Conservation (phyloP, 345 rosid species). For the Brassica carinata region DNA sequence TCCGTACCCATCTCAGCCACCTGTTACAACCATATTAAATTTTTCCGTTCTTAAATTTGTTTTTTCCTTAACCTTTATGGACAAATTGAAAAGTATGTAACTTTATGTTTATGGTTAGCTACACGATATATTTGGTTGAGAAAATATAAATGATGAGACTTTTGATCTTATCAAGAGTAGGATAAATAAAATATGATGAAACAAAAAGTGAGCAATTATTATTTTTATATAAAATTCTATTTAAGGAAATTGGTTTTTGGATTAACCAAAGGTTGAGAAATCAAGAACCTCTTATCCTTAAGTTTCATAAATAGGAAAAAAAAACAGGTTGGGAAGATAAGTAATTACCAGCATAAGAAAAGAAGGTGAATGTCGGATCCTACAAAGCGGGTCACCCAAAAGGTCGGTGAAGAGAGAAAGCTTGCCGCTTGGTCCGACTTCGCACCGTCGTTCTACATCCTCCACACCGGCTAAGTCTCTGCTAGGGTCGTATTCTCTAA, state of each 20-base stretch:
- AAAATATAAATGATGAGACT: slow-evolving; percentile 16
- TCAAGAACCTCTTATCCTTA: neutral
- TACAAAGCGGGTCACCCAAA: slow-evolving; percentile 95
- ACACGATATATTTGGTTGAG: neutral
- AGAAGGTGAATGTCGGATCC: slow-evolving; percentile 98
- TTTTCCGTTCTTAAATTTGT: neutral
- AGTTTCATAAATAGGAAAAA: neutral
- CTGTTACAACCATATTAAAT: slow-evolving; percentile 41
- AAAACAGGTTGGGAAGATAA: neutral
- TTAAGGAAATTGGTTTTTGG: slow-evolving; percentile 1
- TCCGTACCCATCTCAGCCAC: slow-evolving; percentile 85
- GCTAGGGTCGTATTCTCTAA: slow-evolving; percentile 70
- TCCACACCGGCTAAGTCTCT: slow-evolving; percentile 66
- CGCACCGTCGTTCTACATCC: slow-evolving; percentile 82
- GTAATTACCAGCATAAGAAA: slow-evolving; percentile 88
- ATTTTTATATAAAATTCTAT: neutral
- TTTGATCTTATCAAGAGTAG: slow-evolving; percentile 37
- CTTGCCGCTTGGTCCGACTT: slow-evolving; percentile 66
- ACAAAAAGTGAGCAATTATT: neutral
- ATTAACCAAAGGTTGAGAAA: slow-evolving; percentile 12
- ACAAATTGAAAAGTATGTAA: slow-evolving; percentile 4
- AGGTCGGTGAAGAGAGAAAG: slow-evolving; percentile 92
- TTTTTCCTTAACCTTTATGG: neutral
- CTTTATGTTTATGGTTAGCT: slow-evolving; percentile 21
- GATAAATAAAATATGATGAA: neutral